Base-by-base conservation (phyloP, 1,284 basidiomycete genomes). In the Heterobasidion occidentale region DNA sequence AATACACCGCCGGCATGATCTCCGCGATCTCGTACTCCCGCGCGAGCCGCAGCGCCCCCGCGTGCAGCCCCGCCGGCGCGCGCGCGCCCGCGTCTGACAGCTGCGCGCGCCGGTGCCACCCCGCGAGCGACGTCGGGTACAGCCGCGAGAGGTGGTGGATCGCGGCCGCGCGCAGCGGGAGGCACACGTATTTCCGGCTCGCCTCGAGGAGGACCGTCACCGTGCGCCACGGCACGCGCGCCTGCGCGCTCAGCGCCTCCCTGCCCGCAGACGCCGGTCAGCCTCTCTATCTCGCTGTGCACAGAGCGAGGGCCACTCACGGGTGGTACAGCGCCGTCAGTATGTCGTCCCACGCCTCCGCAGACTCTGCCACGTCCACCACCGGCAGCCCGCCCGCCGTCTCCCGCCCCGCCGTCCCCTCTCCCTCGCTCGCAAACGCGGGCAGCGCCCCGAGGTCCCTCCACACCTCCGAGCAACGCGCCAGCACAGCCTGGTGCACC, bases 141-240 rank as follows among this genome's bases (percentile, higher is more conserved):
- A 46, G 5, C 14, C 33, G 35, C 34, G 20, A 19, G 7, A 56
- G 50, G 9, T n/a, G 12, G 15, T n/a, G 11, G 12, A 52, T 35
- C 34, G 55, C 55, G 34, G 51, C 44, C 27, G 52, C 50, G 36
- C 55, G 55, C 27, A 56, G 36, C 46, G 20, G 36, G 12, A 52
- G 33, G 38, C 55, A 52, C 19, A 27, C 42, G 50, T 56, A 56
- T 17, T 51, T 52, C 17, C 51, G 55, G 20, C 38, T 36, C 14
- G 52, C 44, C 48, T 50, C 55, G 44, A 56, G 55, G 44, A 56
- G 20, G 9, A 44, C 27, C 44, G 9, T 33, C 42, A 56, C 34
- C 17, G 47, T 46, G 42, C 36, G 42, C 55, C 55, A 56, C 7
- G 49, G 34, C 27, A 51, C 20, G 15, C 45, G n/a, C 6, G 11